Conservation (phyloP, 176 grass and related monocot species). For the Stipa capillata region DNA sequence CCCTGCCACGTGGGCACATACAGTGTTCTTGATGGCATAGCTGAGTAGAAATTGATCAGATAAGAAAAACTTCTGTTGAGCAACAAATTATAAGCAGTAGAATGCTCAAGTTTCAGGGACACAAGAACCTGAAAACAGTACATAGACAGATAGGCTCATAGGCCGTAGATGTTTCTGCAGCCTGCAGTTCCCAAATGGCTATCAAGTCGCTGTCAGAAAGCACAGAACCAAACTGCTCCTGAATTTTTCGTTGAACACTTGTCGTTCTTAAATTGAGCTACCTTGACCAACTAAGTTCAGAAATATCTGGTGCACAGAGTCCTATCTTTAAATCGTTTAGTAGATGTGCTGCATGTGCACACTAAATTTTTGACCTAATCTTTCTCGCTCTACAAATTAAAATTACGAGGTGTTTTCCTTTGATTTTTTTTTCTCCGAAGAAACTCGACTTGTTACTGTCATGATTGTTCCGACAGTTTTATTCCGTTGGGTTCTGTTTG, state of each 20-base stretch:
- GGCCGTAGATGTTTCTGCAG: background rate
- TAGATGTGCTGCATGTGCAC: no score
- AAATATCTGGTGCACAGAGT: conserved; percentile 10
- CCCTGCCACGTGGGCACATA: background rate
- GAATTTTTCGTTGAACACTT: background rate
- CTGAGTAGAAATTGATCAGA: background rate
- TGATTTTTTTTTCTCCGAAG: no score
- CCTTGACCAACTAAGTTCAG: background rate
- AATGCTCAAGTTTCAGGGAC: background rate
- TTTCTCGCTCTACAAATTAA: no score
- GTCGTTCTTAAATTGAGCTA: background rate
- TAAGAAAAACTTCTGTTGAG: background rate
- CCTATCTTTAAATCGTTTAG: background rate
- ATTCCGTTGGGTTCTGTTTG: background rate
- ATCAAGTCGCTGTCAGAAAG: background rate
- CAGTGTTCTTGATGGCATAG: background rate
- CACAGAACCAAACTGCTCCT: background rate
- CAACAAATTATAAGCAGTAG: background rate
- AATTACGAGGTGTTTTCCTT: no score
- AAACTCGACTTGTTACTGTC: no score
- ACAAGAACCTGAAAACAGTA: background rate
- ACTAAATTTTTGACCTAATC: no score
- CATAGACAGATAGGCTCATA: background rate
- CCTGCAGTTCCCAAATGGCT: background rate
- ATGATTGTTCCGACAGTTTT: no score